Evolutionary conservation across 805 yeast species (phyloP).

Genomic region (Suhomyces tanzawaensis): DNA sequence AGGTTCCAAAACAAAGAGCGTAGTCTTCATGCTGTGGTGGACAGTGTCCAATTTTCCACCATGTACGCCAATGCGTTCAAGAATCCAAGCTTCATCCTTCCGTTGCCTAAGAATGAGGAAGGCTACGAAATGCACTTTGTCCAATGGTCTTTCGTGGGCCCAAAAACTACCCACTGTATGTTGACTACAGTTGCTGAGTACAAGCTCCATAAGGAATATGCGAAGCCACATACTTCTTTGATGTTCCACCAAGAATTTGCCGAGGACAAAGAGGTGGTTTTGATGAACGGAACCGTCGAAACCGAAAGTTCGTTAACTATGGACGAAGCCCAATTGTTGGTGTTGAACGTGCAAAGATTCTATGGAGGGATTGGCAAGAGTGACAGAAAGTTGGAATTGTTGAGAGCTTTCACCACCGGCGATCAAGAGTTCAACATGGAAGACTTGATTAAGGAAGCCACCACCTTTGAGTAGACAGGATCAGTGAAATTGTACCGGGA

Average conservation of each 20-base stretch:
- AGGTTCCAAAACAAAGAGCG: conserved; percentile 64
- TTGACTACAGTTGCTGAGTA: conserved; percentile 89
- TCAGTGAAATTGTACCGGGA: too few relatives aligned
- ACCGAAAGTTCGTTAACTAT: conserved; percentile 61
- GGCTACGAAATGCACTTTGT: conserved; percentile 83
- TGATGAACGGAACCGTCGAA: conserved; percentile 87
- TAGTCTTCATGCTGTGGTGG: conserved; percentile 63
- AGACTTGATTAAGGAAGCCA: conserved; percentile 65
- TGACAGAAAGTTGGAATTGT: conserved; percentile 53
- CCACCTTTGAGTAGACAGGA: conserved; percentile 55
- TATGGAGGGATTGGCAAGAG: conserved; percentile 62
- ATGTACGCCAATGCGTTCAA: conserved; percentile 64
- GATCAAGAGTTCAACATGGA: conserved; percentile 64
- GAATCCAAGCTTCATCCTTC: conserved; percentile 84
- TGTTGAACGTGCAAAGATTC: conserved; percentile 76
- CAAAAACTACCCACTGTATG: conserved; percentile 81
- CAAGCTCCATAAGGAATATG: conserved; percentile 85
- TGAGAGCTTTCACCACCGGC: conserved; percentile 71
- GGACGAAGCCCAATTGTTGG: conserved; percentile 74
- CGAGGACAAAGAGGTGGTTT: conserved; percentile 56
- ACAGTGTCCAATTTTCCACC: conserved; percentile 55
- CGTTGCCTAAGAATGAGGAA: conserved; percentile 65
- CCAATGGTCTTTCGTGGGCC: conserved; percentile 91
- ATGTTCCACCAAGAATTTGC: conserved; percentile 80
- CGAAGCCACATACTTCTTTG: conserved; percentile 92